These are phyloP conservation scores for Penicillium flavigenum DNA, from an alignment of 495 filamentous ascomycete genomes.

Conservation along the genomic window DNA sequence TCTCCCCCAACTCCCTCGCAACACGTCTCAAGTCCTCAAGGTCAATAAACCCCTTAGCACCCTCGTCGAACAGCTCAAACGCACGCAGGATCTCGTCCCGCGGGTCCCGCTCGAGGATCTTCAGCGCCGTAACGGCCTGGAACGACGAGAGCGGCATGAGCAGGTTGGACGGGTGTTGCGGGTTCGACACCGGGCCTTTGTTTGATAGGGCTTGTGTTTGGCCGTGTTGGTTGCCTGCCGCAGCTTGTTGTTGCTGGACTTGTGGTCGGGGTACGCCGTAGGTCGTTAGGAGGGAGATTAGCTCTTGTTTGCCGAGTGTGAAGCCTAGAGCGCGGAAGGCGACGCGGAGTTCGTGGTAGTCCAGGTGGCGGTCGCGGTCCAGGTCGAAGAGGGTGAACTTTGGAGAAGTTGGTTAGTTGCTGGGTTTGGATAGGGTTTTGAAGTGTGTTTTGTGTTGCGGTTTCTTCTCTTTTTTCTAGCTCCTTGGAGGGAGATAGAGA, in stretches of 20 bases:
- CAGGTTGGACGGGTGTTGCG: constrained; percentile 54
- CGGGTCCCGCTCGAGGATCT: constrained; percentile 80
- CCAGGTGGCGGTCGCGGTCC: constrained; percentile 89
- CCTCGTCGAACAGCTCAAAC: constrained; percentile 84
- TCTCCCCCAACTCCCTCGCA: constrained; percentile 87
- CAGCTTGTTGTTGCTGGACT: constrained; percentile 41
- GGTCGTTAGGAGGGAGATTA: constrained; percentile 69
- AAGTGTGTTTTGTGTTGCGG: not conserved
- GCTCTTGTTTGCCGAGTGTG: constrained; percentile 79
- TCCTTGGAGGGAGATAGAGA: not conserved
- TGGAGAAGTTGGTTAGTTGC: constrained; percentile 16
- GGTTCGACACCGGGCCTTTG: constrained; percentile 33
- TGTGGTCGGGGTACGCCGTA: constrained; percentile 63
- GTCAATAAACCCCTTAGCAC: constrained; percentile 78
- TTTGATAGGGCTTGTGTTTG: constrained; percentile 22
- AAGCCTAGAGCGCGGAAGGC: constrained; percentile 96
- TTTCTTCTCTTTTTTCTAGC: not conserved
- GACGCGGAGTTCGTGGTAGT: constrained; percentile 98
- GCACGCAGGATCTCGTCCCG: constrained; percentile 88
- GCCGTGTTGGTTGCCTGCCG: constrained; percentile 20
- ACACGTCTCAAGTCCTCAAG: constrained; percentile 83
- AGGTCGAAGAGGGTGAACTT: constrained; percentile 98
- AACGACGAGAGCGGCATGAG: constrained; percentile 72
- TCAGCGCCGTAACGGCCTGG: constrained; percentile 73
- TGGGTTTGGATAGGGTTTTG: constrained; percentile 1